A percentile compares a stretch with the other conserved stretches of the same genome.
phyloP scores from a whole-genome alignment of 352 stramenopile genomes.

The Phytopythium oedochilum region DNA sequence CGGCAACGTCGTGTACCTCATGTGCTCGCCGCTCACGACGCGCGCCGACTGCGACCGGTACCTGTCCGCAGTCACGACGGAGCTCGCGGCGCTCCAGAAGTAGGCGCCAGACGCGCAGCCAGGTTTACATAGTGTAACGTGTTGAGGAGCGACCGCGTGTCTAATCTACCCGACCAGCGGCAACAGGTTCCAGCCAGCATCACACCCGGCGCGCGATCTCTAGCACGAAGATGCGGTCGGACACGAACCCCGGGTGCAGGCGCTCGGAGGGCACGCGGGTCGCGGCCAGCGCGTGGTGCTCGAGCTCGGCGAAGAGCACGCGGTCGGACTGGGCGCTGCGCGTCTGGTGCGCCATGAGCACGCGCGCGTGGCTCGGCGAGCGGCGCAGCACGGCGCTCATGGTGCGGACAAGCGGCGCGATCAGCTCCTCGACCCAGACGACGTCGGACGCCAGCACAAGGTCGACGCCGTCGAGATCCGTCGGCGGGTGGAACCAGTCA shows the following conservation, averaged over 20 bases:
- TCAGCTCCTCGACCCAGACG: slow-evolving; percentile 88
- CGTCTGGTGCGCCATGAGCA: slow-evolving; percentile 74
- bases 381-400: slow-evolving; percentile 45
- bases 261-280: slow-evolving; percentile 1
- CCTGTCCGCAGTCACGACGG: slow-evolving; percentile 33
- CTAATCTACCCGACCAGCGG: too few relatives aligned
- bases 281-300: slow-evolving; percentile 18
- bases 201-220: not conserved
- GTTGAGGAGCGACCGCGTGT: too few relatives aligned
- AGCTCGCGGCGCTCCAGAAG: slow-evolving; percentile 43
- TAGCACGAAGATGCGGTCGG: slow-evolving; percentile 4
- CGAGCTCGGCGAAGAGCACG: slow-evolving; percentile 49
- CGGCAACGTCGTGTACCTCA: slow-evolving; percentile 83
- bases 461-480: slow-evolving; percentile 61
- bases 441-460: slow-evolving; percentile 88
- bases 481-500: slow-evolving; percentile 63
- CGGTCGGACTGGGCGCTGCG: slow-evolving; percentile 56
- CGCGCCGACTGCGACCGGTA: slow-evolving; percentile 57
- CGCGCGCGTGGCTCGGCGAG: slow-evolving; percentile 24
- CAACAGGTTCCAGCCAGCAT: too few relatives aligned
- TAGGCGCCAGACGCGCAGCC: too few relatives aligned
- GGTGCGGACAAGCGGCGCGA: slow-evolving; percentile 76
- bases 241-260: slow-evolving; percentile 14
- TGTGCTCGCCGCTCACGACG: slow-evolving; percentile 78
- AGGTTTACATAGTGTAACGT: too few relatives aligned